Evolutionary conservation across 805 yeast species (phyloP), one percentile per base, ranked within the genome.

Genomic region (Zygotorulaspora sp.): DNA sequence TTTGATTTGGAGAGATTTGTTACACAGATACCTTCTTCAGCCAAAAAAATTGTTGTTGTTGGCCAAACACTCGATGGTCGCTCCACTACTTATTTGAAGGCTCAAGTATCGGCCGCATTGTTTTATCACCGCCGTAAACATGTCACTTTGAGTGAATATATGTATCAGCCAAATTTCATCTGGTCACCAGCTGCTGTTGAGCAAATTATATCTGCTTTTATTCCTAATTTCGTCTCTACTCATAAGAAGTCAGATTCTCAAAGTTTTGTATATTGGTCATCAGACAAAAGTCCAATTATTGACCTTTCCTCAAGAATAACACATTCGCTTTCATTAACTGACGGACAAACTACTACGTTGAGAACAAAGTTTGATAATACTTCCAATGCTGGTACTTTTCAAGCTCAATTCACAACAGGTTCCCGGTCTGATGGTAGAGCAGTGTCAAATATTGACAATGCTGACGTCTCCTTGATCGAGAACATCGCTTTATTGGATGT

Each of bases 81-180:
- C 27, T 53, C 55, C 17, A 61, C 62, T 30, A 68, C 78, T 12
- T 54, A 70, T 2, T 71, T 89, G 53, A 82, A 75, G 61, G 67
- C 80, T 25, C 94, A 85, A 49, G 78, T 84, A 45, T 72, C 83
- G 36, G 83, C 90, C 8, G 74, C 92, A 25, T 63, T 84, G 48
- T 80, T 78, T 62, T 63, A 74, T 41, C 61, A 63, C 45, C 65
- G 61, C 33, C 40, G 60, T 32, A 43, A 32, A 15, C 40, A 49
- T 13, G 34, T 65, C 26, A 67, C 65, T 30, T 70, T 82, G 26
- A 66, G 72, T 17, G 85, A 78, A 45, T 77, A 68, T 49, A 58
- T 70, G 26, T 75, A 74, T 52, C 62, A 74, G 8, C 69, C 75
- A 39, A 62, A 68, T 41, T 77, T 75, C 46, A 63, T 64, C 29